phyloP scores from a whole-genome alignment of 106 monocot genomes.

The Acorus calamus region DNA sequence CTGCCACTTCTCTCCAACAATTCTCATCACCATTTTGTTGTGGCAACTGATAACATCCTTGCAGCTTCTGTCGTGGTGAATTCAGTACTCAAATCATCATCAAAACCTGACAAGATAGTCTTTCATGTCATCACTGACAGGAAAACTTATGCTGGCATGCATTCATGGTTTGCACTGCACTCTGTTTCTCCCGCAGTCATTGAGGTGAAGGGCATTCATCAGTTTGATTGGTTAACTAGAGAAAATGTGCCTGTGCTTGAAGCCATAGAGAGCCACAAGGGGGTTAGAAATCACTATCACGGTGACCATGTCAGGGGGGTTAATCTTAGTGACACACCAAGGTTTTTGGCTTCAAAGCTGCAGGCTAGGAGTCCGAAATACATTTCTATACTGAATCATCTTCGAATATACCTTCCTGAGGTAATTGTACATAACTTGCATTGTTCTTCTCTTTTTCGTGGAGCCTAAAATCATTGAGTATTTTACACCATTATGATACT shows the following conservation, averaged over 20 bases:
- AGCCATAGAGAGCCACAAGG: constrained; percentile 63
- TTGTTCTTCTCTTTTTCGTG: background rate
- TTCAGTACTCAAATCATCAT: constrained; percentile 52
- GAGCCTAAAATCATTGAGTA: background rate
- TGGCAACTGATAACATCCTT: constrained; percentile 79
- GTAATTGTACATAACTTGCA: constrained; percentile 16
- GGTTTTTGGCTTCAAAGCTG: constrained; percentile 66
- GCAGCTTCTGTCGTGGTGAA: constrained; percentile 87
- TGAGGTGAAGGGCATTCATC: constrained; percentile 85
- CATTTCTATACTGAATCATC: constrained; percentile 81
- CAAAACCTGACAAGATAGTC: constrained; percentile 56
- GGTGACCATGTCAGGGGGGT: constrained; percentile 36
- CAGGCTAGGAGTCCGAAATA: constrained; percentile 83
- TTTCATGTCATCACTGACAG: constrained; percentile 91
- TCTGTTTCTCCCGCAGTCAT: constrained; percentile 53
- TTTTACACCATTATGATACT: background rate
- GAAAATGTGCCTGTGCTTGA: constrained; percentile 79
- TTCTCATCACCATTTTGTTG: constrained; percentile 55
- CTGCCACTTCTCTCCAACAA: constrained; percentile 51
- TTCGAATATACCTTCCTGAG: constrained; percentile 91
- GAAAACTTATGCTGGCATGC: constrained; percentile 91
- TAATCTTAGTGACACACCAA: constrained; percentile 45
- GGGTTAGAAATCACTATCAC: constrained; percentile 72
- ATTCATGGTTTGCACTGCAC: constrained; percentile 93
- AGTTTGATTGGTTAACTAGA: constrained; percentile 83